Evolutionary conservation across 1,284 basidiomycete species (phyloP).

Genomic region (Trichosporon faecale): DNA sequence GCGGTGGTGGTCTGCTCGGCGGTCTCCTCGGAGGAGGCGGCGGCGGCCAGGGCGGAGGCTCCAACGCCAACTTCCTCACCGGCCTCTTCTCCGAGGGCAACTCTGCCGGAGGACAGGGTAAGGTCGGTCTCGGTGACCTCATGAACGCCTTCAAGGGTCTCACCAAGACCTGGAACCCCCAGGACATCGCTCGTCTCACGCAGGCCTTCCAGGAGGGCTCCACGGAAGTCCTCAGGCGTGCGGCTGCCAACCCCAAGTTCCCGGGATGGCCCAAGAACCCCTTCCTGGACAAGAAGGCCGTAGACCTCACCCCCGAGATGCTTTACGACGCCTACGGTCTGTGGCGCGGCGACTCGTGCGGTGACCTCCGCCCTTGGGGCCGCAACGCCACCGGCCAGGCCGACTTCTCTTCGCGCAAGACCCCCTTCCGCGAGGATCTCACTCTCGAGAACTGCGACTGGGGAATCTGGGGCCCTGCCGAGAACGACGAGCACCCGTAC

Average conservation of each 20-base stretch:
- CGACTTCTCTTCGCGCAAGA: constrained; percentile 4
- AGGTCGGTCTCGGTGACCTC: constrained; percentile 10
- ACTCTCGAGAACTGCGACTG: constrained; percentile 11
- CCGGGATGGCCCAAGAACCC: constrained; percentile 9
- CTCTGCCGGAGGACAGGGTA: not conserved
- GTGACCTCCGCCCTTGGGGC: constrained; percentile 4
- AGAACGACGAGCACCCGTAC: constrained; percentile 29
- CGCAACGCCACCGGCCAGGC: not conserved
- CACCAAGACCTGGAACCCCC: constrained; percentile 7
- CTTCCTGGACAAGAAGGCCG: not conserved
- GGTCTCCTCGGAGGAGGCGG: not conserved
- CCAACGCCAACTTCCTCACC: constrained; percentile 5
- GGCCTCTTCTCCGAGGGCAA: constrained; percentile 3
- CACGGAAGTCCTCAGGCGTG: not conserved
- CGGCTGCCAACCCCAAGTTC: constrained; percentile 10
- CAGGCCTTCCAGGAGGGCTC: constrained; percentile 5
- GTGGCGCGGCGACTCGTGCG: not conserved
- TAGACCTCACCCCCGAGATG: not conserved
- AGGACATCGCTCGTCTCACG: not conserved
- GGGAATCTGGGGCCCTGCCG: constrained; percentile 15
- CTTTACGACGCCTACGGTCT: not conserved
- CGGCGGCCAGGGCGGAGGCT: not conserved
- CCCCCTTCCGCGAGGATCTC: constrained; percentile 8
- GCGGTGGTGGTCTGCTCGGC: constrained; percentile 3
- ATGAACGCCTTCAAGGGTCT: constrained; percentile 8